Base-by-base conservation (phyloP, 805 yeast genomes). In the Saccharomycopsis sp. region DNA sequence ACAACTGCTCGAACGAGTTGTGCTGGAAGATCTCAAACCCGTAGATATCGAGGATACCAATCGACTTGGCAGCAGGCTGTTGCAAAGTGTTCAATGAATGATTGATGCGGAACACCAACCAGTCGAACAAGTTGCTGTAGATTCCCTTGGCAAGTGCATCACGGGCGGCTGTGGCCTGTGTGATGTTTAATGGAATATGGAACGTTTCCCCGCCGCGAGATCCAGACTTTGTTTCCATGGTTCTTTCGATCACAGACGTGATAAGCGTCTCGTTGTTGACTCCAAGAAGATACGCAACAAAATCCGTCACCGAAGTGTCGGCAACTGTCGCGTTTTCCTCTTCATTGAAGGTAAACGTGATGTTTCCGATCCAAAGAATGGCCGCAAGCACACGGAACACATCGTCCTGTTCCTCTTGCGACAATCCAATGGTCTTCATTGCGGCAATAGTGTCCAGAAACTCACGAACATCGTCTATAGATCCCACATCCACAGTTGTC, bases 21-120 rank as follows among this genome's bases (percentile, higher is more conserved):
- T 89, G 93, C 58, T 92, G 97, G 69, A 92, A 92, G 68, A 93
- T 93, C 72, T 92, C 98, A 74, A 92, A 92, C 8, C 98, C 98
- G 69, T 92, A 92, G 64, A 93, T 92, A 82, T 92, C 98, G 68
- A 92, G 78, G 65, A 92, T 92, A 64, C 98, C 98, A 66, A 94
- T 86, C 25, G 96, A 87, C 68, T 86, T 88, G 35, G 77, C 71
- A 7, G 75, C 77, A 58, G 66, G 63, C 58, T 79, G 78, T 38
- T 77, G 73, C 57, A 75, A 74, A 0, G 83, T 69, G 22, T 83
- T 82, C 66, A 94, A 78, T 0, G 97, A 88, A 52, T 76, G 73
- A 70, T 94, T 94, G 51, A 94, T 96, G 68, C 98, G 83, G 57
- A 78, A 88, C 17, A 94, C 98, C 67, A 94, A 91, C 97, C 98